phyloP scores from a whole-genome alignment of 1,284 basidiomycete species.

The Cryptococcus maquisensis region DNA sequence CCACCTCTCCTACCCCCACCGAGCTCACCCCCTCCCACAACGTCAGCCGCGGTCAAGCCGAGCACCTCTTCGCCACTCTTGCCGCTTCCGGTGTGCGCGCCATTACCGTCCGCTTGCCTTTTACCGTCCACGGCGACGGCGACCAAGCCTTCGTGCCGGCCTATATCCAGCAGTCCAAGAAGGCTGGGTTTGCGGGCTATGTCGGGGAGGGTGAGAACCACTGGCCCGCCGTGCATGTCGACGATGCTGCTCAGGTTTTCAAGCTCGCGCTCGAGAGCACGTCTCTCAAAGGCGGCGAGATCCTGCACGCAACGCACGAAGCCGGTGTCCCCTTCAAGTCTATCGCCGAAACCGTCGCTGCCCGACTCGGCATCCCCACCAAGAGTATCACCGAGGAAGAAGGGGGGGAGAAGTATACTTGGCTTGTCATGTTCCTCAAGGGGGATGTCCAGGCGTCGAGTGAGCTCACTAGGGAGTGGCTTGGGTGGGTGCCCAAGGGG shows the following conservation, averaged over 20 bases:
- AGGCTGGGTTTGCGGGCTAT: conserved; percentile 16
- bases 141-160: conserved; percentile 16
- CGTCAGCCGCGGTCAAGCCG: conserved; percentile 8
- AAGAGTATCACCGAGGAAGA: conserved; percentile 14
- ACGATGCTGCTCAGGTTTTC: conserved; percentile 29
- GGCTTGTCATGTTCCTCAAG: not conserved
- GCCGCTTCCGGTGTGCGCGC: conserved; percentile 14
- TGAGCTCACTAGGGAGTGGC: conserved; percentile 4
- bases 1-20: not conserved
- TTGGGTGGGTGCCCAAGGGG: conserved; percentile 12
- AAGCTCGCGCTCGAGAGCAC: conserved; percentile 24
- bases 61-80: conserved; percentile 2
- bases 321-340: conserved; percentile 10
- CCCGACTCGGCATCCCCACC: conserved; percentile 11
- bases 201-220: conserved; percentile 15
- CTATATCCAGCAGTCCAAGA: conserved; percentile 12
- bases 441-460: not conserved
- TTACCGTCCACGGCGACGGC: conserved; percentile 21
- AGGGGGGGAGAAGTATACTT: conserved; percentile 17
- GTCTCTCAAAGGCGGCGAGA: conserved; percentile 8
- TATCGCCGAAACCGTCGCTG: conserved; percentile 20
- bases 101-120: conserved; percentile 21
- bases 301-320: conserved; percentile 22
- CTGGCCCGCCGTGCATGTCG: conserved; percentile 16
- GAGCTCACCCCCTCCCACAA: not conserved